Percentiles rank a stretch among this genome's conserved stretches.
Evolutionary conservation across 2,329 filamentous ascomycete genomes (phyloP).

Genomic region (Proliferodiscus dingleyae): DNA sequence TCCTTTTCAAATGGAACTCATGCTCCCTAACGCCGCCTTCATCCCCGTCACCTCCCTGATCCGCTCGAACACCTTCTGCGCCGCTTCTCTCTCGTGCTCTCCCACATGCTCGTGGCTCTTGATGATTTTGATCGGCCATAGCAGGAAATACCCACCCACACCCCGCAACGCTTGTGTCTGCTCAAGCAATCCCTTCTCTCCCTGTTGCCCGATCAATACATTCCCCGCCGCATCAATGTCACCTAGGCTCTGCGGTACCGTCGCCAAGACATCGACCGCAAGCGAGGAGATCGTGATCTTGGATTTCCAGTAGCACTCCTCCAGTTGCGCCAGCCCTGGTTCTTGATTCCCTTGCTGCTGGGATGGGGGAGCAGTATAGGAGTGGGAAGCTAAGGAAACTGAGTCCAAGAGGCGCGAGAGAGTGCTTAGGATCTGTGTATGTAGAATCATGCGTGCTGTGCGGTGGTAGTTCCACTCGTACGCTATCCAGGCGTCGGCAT

Average conservation of each 20-base stretch:
- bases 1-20: too few species aligned
- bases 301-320: neutral
- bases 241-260: constrained; percentile 35
- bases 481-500: constrained; percentile 28
- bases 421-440: constrained; percentile 33
- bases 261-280: constrained; percentile 33
- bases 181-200: constrained; percentile 9
- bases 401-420: neutral
- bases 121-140: constrained; percentile 37
- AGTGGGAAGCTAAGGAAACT: neutral
- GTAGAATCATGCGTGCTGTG: constrained; percentile 35
- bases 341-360: neutral
- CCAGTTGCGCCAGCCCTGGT: neutral
- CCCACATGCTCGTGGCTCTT: constrained; percentile 25
- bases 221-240: constrained; percentile 28
- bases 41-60: constrained; percentile 39
- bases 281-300: constrained; percentile 25
- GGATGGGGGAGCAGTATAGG: neutral
- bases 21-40: constrained; percentile 32
- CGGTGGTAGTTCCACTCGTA: constrained; percentile 41
- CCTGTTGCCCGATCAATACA: constrained; percentile 8
- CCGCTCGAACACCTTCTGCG: constrained; percentile 31
- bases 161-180: constrained; percentile 24
- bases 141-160: constrained; percentile 35
- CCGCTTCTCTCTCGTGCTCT: constrained; percentile 28